phyloP scores from a whole-genome alignment of 2,329 filamentous ascomycete species.

The Ciborinia camelliae region DNA sequence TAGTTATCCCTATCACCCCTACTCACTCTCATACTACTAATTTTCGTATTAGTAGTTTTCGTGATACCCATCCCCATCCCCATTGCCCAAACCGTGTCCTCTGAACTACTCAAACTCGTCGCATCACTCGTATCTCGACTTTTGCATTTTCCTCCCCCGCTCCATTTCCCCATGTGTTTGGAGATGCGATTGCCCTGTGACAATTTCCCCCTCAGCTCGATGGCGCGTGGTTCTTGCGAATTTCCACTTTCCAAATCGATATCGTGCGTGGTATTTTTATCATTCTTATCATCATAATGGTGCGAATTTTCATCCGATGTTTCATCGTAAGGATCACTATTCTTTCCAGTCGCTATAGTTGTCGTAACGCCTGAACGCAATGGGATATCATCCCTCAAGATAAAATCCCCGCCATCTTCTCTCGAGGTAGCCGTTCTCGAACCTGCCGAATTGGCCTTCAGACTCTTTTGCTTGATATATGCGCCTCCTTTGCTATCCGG shows the following conservation, averaged over 20 bases:
- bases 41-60: slow-evolving; percentile 10
- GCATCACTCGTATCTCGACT: neutral
- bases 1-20: neutral
- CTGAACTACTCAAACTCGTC: neutral
- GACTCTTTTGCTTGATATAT: slow-evolving; percentile 8
- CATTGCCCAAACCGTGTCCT: neutral
- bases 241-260: slow-evolving; percentile 2
- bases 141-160: neutral
- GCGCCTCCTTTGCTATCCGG: neutral
- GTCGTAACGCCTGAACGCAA: neutral
- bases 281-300: neutral
- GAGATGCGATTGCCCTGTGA: neutral
- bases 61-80: slow-evolving; percentile 13
- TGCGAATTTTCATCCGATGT: neutral
- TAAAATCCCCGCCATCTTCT: neutral
- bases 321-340: neutral
- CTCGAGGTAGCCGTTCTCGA: neutral
- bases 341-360: neutral
- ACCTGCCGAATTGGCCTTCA: neutral
- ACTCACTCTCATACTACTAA: slow-evolving; percentile 5
- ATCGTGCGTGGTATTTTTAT: too few species aligned
- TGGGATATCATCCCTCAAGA: slow-evolving; percentile 1
- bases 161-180: neutral
- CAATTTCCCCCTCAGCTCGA: neutral
- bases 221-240: neutral